These are phyloP conservation scores for Marasmius tenuissimus DNA, from an alignment of 1,284 basidiomycete genomes.

Conservation along the genomic window DNA sequence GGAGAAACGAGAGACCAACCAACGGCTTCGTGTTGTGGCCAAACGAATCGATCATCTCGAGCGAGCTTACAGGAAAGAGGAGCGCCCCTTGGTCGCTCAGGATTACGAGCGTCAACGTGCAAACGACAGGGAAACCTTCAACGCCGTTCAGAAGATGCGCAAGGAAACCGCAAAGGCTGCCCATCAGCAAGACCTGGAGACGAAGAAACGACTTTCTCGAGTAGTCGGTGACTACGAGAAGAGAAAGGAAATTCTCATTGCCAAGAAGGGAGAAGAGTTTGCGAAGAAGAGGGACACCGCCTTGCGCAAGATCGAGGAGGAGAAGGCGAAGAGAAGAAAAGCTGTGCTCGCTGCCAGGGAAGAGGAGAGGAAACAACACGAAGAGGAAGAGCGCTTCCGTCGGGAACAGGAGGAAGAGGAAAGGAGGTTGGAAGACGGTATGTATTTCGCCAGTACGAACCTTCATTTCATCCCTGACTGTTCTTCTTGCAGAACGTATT, in stretches of 20 bases:
- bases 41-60: slow-evolving; percentile 97
- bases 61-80: slow-evolving; percentile 94
- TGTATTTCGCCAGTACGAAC: slow-evolving; percentile 18
- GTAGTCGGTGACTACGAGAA: slow-evolving; percentile 77
- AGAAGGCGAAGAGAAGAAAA: slow-evolving; percentile 76
- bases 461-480: slow-evolving; percentile 5
- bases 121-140: slow-evolving; percentile 72
- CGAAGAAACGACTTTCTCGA: slow-evolving; percentile 76
- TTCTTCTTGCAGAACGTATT: slow-evolving; percentile 40
- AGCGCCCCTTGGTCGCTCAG: slow-evolving; percentile 80
- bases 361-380: slow-evolving; percentile 49
- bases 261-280: slow-evolving; percentile 66
- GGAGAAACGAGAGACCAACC: slow-evolving; percentile 89
- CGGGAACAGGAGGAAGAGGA: slow-evolving; percentile 50
- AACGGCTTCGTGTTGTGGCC: slow-evolving; percentile 80
- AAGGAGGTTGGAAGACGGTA: slow-evolving; percentile 51
- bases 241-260: slow-evolving; percentile 61
- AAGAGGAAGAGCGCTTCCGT: slow-evolving; percentile 7
- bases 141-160: slow-evolving; percentile 61
- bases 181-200: slow-evolving; percentile 72
- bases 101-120: slow-evolving; percentile 91
- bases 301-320: slow-evolving; percentile 76
- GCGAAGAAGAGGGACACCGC: slow-evolving; percentile 62
- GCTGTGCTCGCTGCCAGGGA: slow-evolving; percentile 51
- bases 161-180: slow-evolving; percentile 60